Evolutionary conservation across 2,329 filamentous ascomycete species (phyloP), one percentile per base, ranked within the genome.

Genomic region (Claviceps fusiformis): DNA sequence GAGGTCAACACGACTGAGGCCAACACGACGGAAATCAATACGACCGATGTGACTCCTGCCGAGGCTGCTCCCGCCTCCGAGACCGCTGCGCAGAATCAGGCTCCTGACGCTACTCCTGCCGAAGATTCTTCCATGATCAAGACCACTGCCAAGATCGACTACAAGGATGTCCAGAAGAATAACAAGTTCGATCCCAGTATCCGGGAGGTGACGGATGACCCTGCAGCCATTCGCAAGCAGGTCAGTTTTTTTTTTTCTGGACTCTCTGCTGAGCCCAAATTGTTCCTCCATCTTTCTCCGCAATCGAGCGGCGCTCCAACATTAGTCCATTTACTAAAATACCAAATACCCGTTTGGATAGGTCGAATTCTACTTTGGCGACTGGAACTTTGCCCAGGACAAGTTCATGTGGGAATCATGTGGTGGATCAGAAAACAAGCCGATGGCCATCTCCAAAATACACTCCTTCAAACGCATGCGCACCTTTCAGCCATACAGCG

Each of bases 331-430:
- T 41, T 13, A 13, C 50, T 51, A 6, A 43, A 17, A n/a, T n/a
- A n/a, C n/a, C n/a, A n/a, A n/a, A n/a, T n/a, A n/a, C n/a, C n/a
- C n/a, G n/a, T n/a, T n/a, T n/a, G n/a, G n/a, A n/a, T n/a, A 95
- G 86, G 88, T 95, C 63, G 90, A 96, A 68, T 96, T 95, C 71
- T 96, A 96, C 78, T 95, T 96, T 72, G 87, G 87, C 64, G 87
- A 95, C 70, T 87, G 85, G 65, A 96, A 96, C 72, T 81, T 98
- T 43, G 85, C 86, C 53, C 83, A 82, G 64, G 95, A 98, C 72
- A 87, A 89, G 69, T 95, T 89, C 74, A 79, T 98, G 62, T 87
- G 90, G 75, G 77, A 82, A 59, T 77, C 84, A 64, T 87, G 89
- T 55, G 86, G 84, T 44, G 92, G 92, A 56, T 76, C 80, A 60